Percentiles rank a stretch among this genome's conserved stretches.
These are phyloP conservation scores for Isabelozyma gotoi DNA, from an alignment of 805 yeast species.

Conservation along the genomic window DNA sequence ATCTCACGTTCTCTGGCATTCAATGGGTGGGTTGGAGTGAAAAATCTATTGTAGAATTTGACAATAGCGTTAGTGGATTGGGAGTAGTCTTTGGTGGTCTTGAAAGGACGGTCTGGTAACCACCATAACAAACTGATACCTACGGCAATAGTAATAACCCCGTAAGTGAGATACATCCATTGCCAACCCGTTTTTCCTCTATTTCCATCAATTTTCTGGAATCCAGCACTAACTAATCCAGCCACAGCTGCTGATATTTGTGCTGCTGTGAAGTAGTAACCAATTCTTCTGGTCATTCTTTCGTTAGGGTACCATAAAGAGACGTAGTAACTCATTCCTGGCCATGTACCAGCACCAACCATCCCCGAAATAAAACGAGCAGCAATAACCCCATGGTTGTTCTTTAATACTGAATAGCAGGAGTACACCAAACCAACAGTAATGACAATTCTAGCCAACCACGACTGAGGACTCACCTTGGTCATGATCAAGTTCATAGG, in stretches of 20 bases:
- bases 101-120: slow-evolving; percentile 77
- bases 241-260: slow-evolving; percentile 89
- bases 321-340: slow-evolving; percentile 82
- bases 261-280: slow-evolving; percentile 89
- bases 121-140: slow-evolving; percentile 74
- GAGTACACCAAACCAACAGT: slow-evolving; percentile 76
- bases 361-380: slow-evolving; percentile 70
- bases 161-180: slow-evolving; percentile 82
- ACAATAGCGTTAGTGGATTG: slow-evolving; percentile 12
- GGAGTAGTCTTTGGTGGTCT: slow-evolving; percentile 6
- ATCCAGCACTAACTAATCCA: slow-evolving; percentile 84
- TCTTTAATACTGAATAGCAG: slow-evolving; percentile 65
- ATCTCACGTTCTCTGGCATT: slow-evolving; percentile 49
- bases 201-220: slow-evolving; percentile 75
- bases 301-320: slow-evolving; percentile 84
- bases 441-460: slow-evolving; percentile 78
- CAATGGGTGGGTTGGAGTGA: slow-evolving; percentile 48
- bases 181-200: slow-evolving; percentile 80
- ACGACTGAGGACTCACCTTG: slow-evolving; percentile 76
- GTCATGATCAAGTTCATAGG: slow-evolving; percentile 90
- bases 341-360: slow-evolving; percentile 88
- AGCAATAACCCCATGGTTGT: slow-evolving; percentile 63
- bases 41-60: slow-evolving; percentile 19
- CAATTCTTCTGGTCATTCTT: slow-evolving; percentile 74
- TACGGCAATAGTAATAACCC: slow-evolving; percentile 60